phyloP scores from a whole-genome alignment of 2,329 filamentous ascomycete species.

The Colletotrichum sp. region DNA sequence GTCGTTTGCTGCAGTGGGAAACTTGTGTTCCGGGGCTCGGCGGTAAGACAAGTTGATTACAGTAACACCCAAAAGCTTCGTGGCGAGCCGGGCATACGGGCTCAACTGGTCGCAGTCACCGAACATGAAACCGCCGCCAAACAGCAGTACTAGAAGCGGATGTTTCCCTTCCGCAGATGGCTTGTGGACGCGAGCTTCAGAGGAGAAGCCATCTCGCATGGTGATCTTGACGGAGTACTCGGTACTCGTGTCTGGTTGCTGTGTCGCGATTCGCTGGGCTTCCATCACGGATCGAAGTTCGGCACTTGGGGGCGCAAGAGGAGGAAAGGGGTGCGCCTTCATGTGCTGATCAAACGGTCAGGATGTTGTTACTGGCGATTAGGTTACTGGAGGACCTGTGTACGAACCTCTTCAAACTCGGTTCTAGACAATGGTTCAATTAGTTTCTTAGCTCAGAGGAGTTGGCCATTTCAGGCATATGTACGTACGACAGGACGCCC shows the following conservation, averaged over 20 bases:
- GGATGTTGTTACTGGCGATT: neutral
- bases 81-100: neutral
- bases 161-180: neutral
- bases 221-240: neutral
- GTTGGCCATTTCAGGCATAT: accelerated
- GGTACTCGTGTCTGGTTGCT: neutral
- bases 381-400: accelerated
- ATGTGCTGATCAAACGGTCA: neutral
- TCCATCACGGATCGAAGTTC: neutral
- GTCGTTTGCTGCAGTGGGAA: constrained; percentile 47
- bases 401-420: neutral
- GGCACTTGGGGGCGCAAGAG: neutral
- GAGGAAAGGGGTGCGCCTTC: neutral
- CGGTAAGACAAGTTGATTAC: constrained; percentile 50
- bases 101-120: neutral
- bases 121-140: constrained; percentile 11
- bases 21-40: constrained; percentile 49
- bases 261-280: neutral
- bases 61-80: neutral
- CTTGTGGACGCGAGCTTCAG: neutral
- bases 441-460: neutral
- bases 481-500: neutral
- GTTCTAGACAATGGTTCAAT: neutral
- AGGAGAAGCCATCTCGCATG: constrained; percentile 1
- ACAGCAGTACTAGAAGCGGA: constrained; percentile 4